These are phyloP conservation scores for Byssothecium circinans DNA, from an alignment of 2,329 filamentous ascomycete genomes.

Conservation along the genomic window DNA sequence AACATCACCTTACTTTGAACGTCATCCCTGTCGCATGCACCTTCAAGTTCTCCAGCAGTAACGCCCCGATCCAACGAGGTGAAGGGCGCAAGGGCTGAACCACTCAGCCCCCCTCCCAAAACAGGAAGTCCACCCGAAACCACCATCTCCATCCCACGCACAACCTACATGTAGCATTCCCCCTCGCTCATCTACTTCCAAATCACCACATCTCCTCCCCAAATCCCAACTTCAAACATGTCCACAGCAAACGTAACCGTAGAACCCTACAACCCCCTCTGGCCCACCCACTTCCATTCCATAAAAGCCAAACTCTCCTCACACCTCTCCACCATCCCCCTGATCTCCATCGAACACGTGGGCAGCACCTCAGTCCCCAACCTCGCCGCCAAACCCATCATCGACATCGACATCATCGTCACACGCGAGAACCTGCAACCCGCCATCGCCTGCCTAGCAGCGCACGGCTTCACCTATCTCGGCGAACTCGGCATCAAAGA, in stretches of 20 bases:
- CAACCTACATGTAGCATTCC: too few relatives aligned
- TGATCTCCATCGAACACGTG: conserved; percentile 40
- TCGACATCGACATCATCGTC: conserved; percentile 43
- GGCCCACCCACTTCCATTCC: conserved; percentile 29
- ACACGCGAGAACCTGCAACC: conserved; percentile 24
- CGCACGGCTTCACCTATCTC: conserved; percentile 37
- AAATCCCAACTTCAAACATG: background rate
- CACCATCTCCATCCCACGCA: too few relatives aligned
- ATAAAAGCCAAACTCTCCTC: conserved; percentile 21
- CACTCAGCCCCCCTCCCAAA: too few relatives aligned
- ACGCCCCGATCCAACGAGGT: too few relatives aligned
- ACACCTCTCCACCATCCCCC: conserved; percentile 14
- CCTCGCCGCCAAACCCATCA: conserved; percentile 41
- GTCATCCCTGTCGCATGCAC: too few relatives aligned
- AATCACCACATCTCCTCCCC: too few relatives aligned
- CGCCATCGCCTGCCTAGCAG: conserved; percentile 34
- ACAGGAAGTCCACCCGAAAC: too few relatives aligned
- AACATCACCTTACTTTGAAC: too few relatives aligned
- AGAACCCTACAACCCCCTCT: conserved; percentile 31
- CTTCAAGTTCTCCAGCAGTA: too few relatives aligned
- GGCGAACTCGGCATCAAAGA: conserved; percentile 43
- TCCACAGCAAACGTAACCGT: conserved; percentile 15
- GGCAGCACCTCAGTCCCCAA: conserved; percentile 42
- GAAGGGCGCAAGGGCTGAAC: too few relatives aligned
- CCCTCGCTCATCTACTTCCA: too few relatives aligned